These are phyloP conservation scores for Auricularia sp. DNA, from an alignment of 768 basidiomycete species.

Conservation along the genomic window DNA sequence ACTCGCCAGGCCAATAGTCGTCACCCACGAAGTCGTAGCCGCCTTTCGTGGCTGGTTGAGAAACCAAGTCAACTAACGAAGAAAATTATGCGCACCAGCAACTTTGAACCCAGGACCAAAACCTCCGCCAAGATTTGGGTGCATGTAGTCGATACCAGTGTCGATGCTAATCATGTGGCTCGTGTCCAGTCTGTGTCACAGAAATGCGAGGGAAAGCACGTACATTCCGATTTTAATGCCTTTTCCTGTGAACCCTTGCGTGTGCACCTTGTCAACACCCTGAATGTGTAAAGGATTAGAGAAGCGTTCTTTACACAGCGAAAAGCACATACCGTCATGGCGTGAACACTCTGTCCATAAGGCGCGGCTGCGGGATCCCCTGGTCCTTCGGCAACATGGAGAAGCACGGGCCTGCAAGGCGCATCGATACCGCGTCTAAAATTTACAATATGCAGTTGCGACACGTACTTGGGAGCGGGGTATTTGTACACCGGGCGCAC, in stretches of 20 bases:
- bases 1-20: constrained; percentile 28
- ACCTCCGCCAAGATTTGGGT: constrained; percentile 43
- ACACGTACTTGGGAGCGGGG: too few species aligned
- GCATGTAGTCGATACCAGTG: constrained; percentile 39
- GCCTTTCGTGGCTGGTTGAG: constrained; percentile 23
- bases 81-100: too few species aligned
- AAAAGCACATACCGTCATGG: constrained; percentile 2
- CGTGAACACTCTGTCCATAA: constrained; percentile 1
- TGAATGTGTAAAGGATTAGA: background rate
- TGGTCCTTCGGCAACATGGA: too few species aligned
- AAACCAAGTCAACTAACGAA: too few species aligned
- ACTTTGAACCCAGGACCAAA: constrained; percentile 41
- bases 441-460: too few species aligned
- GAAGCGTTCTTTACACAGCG: background rate
- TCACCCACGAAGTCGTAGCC: constrained; percentile 53
- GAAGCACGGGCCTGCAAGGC: too few species aligned
- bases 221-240: background rate
- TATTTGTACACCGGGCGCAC: too few species aligned
- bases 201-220: background rate
- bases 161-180: too few species aligned
- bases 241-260: background rate
- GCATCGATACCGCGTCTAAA: too few species aligned
- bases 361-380: background rate
- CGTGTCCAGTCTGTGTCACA: too few species aligned
- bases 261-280: background rate